These are phyloP conservation scores for Pseudogymnoascus verrucosus DNA, from an alignment of 2,329 filamentous ascomycete species.

Conservation along the genomic window DNA sequence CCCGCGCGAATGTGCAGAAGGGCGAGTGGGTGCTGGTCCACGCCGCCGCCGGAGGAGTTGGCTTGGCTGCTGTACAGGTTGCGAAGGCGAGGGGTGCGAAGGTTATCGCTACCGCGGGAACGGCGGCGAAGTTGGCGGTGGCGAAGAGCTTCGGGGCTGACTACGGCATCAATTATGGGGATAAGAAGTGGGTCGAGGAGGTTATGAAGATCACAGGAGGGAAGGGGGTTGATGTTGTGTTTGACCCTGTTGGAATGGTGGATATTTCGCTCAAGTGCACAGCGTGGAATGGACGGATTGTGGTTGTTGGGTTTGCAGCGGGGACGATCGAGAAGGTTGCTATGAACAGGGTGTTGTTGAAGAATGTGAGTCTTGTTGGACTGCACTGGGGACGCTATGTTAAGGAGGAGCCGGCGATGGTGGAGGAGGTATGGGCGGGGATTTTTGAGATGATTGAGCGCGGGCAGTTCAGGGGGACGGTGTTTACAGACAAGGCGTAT, in stretches of 20 bases:
- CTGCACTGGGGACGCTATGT: conserved; percentile 88
- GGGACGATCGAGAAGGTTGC: conserved; percentile 85
- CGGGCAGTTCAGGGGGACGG: conserved; percentile 74
- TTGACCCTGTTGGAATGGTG: conserved; percentile 86
- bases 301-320: conserved; percentile 84
- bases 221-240: conserved; percentile 77
- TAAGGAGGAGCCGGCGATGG: conserved; percentile 60
- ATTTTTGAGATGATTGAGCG: conserved; percentile 69
- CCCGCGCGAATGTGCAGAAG: conserved; percentile 64
- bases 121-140: conserved; percentile 68
- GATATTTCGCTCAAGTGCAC: conserved; percentile 84
- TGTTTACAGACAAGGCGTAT: conserved; percentile 75
- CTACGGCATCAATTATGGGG: conserved; percentile 68
- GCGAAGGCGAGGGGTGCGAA: conserved; percentile 87
- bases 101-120: conserved; percentile 88
- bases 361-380: conserved; percentile 86
- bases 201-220: conserved; percentile 71
- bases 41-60: conserved; percentile 86
- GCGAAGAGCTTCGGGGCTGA: conserved; percentile 79
- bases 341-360: conserved; percentile 84
- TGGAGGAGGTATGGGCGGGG: conserved; percentile 70
- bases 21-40: conserved; percentile 88
- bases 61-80: conserved; percentile 84
- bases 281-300: conserved; percentile 82
- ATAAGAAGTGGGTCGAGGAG: conserved; percentile 52